Conservation (phyloP, 208 protist genomes). For the Porcisia deanei region DNA sequence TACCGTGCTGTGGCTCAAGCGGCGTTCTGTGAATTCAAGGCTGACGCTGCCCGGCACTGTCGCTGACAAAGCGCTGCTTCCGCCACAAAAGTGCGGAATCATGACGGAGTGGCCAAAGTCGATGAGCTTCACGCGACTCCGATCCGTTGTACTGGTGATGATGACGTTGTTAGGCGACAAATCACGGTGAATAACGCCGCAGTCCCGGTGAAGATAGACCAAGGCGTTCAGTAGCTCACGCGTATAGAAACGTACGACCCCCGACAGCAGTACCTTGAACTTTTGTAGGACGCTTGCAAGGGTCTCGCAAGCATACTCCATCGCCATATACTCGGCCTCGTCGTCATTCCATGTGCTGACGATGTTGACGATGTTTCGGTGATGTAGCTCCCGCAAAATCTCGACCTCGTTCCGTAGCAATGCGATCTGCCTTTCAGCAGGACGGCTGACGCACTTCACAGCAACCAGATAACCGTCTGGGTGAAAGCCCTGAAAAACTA, state of each 20-base stretch:
- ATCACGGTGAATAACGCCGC: constrained; percentile 70
- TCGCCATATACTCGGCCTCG: constrained; percentile 51
- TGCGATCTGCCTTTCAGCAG: constrained; percentile 29
- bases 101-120: constrained; percentile 72
- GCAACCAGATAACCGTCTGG: constrained; percentile 55
- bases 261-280: constrained; percentile 43
- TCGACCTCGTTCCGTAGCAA: constrained; percentile 53
- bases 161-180: constrained; percentile 80
- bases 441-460: constrained; percentile 47
- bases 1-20: not conserved
- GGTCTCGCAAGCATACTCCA: constrained; percentile 75
- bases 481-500: constrained; percentile 30
- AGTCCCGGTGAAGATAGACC: constrained; percentile 59
- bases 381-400: constrained; percentile 42
- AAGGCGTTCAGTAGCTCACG: constrained; percentile 62
- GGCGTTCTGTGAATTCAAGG: not conserved
- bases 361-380: constrained; percentile 75
- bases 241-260: constrained; percentile 50
- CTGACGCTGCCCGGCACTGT: not conserved
- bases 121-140: constrained; percentile 56
- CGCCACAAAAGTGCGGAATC: not conserved
- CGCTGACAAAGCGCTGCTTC: not conserved
- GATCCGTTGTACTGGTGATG: constrained; percentile 64
- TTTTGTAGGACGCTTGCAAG: constrained; percentile 49
- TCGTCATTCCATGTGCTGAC: constrained; percentile 45